Percentiles rank a stretch among this genome's conserved stretches.
These are phyloP conservation scores for Trichoderma aggressivum DNA, from an alignment of 2,329 filamentous ascomycete genomes.

Conservation along the genomic window DNA sequence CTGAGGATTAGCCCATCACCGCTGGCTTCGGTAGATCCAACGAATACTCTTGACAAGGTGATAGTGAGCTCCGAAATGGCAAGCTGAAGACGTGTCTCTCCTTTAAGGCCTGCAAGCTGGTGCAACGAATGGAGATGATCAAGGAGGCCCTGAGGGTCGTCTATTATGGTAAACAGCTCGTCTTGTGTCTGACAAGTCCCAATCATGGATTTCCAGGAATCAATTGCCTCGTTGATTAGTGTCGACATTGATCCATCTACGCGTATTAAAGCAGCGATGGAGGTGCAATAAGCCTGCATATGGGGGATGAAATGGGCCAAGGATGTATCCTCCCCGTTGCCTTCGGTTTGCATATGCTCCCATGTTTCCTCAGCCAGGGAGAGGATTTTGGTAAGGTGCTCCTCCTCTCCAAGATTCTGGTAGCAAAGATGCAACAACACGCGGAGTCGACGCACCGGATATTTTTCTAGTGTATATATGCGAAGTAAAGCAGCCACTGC, in stretches of 20 bases:
- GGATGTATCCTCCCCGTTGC: conserved; percentile 43
- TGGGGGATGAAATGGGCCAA: conserved; percentile 47
- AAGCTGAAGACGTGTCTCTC: conserved; percentile 45
- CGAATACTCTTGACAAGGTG: conserved; percentile 38
- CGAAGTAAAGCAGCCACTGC: conserved; percentile 47
- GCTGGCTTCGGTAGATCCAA: conserved; percentile 28
- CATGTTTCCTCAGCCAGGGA: conserved; percentile 39
- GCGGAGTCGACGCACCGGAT: conserved; percentile 52
- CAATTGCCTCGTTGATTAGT: conserved; percentile 37
- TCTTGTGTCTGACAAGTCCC: conserved; percentile 37
- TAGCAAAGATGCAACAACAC: conserved; percentile 49
- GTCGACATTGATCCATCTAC: conserved; percentile 31
- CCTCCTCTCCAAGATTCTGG: conserved; percentile 45
- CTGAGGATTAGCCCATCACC: conserved; percentile 44
- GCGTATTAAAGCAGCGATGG: conserved; percentile 42
- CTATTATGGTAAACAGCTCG: conserved; percentile 44
- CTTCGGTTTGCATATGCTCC: conserved; percentile 34
- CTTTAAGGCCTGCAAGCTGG: conserved; percentile 51
- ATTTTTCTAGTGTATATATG: conserved; percentile 47
- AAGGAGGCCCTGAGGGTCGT: conserved; percentile 48
- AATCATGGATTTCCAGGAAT: conserved; percentile 44
- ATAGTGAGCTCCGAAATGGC: conserved; percentile 46
- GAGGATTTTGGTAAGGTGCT: conserved; percentile 38
- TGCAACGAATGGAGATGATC: conserved; percentile 49
- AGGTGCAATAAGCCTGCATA: conserved; percentile 44